Conservation (phyloP, 2,329 filamentous ascomycete species). For the Calonectria crousiana region DNA sequence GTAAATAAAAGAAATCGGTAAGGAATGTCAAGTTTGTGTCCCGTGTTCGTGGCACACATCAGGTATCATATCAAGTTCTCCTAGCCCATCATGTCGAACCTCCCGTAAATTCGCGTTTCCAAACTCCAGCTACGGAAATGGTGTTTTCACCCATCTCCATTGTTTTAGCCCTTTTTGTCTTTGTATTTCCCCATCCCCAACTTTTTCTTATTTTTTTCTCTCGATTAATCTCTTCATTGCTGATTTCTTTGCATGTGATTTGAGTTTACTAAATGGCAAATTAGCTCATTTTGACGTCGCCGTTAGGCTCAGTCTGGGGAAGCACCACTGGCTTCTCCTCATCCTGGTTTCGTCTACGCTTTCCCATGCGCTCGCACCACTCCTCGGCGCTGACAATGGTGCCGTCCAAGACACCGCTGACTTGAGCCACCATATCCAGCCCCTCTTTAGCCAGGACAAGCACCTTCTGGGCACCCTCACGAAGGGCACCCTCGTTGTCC, state of each 20-base stretch:
- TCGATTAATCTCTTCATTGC: neutral
- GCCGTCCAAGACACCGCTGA: constrained; percentile 87
- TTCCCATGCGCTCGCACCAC: constrained; percentile 86
- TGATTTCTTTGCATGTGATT: neutral
- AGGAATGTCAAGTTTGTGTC: constrained; percentile 20
- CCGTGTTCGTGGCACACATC: constrained; percentile 17
- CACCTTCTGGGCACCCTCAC: constrained; percentile 78
- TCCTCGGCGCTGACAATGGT: constrained; percentile 92
- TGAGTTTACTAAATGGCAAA: neutral
- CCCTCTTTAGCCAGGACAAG: constrained; percentile 90
- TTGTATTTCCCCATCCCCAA: neutral
- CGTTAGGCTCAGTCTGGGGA: constrained; percentile 42
- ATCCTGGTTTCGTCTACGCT: constrained; percentile 42
- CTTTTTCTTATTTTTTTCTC: neutral
- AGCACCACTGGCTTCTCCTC: constrained; percentile 43
- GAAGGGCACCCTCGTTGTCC: constrained; percentile 52
- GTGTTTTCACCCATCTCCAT: neutral
- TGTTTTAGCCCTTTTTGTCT: constrained; percentile 2
- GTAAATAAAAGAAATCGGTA: constrained; percentile 23
- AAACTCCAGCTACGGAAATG: constrained; percentile 1
- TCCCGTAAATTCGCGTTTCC: constrained; percentile 8
- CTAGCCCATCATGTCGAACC: constrained; percentile 7
- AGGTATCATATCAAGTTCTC: constrained; percentile 26
- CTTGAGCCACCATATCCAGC: constrained; percentile 93
- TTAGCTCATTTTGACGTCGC: constrained; percentile 47